phyloP scores from a whole-genome alignment of 495 filamentous ascomycete genomes.

The Aspergillus bertholletiae region DNA sequence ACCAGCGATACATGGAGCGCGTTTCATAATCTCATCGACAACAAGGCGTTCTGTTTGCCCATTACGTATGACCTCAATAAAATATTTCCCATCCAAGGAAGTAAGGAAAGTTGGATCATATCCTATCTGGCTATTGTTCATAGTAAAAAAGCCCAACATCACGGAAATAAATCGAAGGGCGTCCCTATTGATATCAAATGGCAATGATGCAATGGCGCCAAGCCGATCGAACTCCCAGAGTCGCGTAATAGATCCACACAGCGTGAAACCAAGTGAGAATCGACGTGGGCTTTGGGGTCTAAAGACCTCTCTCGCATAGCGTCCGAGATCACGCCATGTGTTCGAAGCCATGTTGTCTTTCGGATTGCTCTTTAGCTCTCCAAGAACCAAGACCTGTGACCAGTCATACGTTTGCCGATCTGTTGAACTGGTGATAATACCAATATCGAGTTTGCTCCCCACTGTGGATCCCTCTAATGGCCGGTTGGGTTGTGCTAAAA shows the following conservation, averaged over 20 bases:
- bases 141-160: too few relatives aligned
- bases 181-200: conserved; percentile 42
- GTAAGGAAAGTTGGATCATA: too few relatives aligned
- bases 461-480: neutral
- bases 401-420: neutral
- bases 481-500: neutral
- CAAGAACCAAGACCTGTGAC: conserved; percentile 14
- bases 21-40: too few relatives aligned
- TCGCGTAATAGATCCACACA: conserved; percentile 15
- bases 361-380: conserved; percentile 14
- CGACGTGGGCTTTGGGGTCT: conserved; percentile 10
- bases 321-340: conserved; percentile 10
- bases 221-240: conserved; percentile 38
- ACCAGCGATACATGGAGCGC: too few relatives aligned
- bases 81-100: too few relatives aligned
- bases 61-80: too few relatives aligned
- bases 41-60: too few relatives aligned
- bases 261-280: conserved; percentile 14
- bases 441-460: neutral
- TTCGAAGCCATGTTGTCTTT: neutral
- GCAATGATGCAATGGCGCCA: conserved; percentile 38
- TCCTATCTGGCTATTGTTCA: too few relatives aligned
- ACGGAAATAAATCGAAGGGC: too few relatives aligned
- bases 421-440: neutral
- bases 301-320: conserved; percentile 4